Evolutionary conservation across 2,329 filamentous ascomycete species (phyloP).

Genomic region (Catunica adiposa): DNA sequence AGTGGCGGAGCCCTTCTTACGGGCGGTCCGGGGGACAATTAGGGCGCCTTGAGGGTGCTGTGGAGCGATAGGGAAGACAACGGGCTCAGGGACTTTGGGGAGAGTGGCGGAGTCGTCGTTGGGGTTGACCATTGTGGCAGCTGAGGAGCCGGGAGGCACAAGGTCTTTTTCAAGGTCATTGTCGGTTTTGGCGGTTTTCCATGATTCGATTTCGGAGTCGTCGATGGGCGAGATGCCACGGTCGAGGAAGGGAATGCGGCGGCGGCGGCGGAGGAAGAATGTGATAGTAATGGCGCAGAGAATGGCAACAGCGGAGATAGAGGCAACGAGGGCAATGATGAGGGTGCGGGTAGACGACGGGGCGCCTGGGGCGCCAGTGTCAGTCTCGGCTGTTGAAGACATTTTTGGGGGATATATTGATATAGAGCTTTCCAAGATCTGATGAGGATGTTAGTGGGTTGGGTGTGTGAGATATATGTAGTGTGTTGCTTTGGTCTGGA

Average conservation of each 20-base stretch:
- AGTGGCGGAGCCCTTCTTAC: conserved; percentile 14
- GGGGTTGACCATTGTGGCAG: background rate
- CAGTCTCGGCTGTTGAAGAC: background rate
- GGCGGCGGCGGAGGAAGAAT: conserved; percentile 24
- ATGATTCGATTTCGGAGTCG: conserved; percentile 49
- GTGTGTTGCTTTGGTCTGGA: too few species aligned
- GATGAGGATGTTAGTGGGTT: background rate
- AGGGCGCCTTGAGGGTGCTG: background rate
- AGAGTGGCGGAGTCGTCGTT: background rate
- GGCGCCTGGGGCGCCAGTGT: background rate
- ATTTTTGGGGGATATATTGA: background rate
- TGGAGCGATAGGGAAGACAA: background rate
- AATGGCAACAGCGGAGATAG: conserved; percentile 25
- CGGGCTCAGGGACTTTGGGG: background rate
- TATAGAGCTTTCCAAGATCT: background rate
- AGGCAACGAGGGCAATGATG: conserved; percentile 35
- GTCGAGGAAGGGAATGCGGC: conserved; percentile 28
- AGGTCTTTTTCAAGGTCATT: conserved; percentile 18
- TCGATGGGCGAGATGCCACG: conserved; percentile 44
- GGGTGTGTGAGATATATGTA: background rate
- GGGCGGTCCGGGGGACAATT: background rate
- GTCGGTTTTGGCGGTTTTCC: conserved; percentile 30
- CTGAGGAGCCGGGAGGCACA: background rate
- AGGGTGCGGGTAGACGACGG: conserved; percentile 24
- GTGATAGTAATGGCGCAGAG: conserved; percentile 21